Conservation (phyloP, 371 early-diverging fungal species). For the Mycotypha africana region DNA sequence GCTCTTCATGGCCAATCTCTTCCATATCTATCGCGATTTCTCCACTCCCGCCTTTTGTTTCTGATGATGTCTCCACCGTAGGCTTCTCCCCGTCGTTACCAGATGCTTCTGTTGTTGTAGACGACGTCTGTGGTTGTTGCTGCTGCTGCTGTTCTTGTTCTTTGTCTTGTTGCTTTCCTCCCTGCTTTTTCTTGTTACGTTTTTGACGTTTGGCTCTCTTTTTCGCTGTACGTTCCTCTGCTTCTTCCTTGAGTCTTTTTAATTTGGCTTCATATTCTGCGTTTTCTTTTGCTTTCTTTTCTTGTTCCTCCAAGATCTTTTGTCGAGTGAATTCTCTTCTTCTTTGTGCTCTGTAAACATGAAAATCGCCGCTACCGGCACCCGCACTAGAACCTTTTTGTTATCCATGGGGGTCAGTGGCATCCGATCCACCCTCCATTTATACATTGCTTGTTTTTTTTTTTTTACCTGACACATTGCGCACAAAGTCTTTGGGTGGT, state of each 20-base stretch:
- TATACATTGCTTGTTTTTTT: neutral
- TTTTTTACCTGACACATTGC: conserved; percentile 68
- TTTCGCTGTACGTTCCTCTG: conserved; percentile 83
- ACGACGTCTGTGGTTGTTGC: no score
- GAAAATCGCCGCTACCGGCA: conserved; percentile 96
- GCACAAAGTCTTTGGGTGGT: conserved; percentile 73
- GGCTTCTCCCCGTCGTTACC: no score
- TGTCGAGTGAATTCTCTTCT: conserved; percentile 83
- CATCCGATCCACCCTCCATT: no score
- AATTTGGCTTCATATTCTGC: conserved; percentile 56
- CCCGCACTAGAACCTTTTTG: conserved; percentile 93
- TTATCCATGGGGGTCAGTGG: neutral
- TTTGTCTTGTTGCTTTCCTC: conserved; percentile 5
- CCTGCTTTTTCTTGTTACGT: conserved; percentile 43
- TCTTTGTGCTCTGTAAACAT: conserved; percentile 86
- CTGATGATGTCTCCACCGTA: no score
- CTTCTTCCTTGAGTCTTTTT: conserved; percentile 49
- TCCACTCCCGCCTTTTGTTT: no score
- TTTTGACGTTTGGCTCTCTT: conserved; percentile 80
- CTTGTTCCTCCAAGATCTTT: conserved; percentile 73
- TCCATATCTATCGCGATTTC: no score
- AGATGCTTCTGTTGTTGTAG: no score
- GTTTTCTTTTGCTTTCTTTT: conserved; percentile 46
- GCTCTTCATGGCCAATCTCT: no score
- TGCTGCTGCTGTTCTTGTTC: no score